phyloP scores from a whole-genome alignment of 1,139 yeast species.

The Suhomyces kunorum region DNA sequence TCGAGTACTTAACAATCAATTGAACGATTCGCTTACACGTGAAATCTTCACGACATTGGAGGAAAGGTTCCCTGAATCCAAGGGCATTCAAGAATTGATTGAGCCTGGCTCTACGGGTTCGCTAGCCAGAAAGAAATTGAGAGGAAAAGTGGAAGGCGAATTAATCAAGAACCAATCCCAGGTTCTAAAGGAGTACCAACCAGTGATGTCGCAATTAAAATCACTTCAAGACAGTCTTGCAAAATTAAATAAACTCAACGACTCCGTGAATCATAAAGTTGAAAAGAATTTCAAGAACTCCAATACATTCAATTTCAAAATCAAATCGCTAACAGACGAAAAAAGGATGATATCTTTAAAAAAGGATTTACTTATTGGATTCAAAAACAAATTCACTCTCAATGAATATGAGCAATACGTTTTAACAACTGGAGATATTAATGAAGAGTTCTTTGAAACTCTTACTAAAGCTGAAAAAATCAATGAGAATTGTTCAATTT shows the following conservation, averaged over 20 bases:
- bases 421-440: slow-evolving; percentile 44
- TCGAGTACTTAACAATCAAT: slow-evolving; percentile 50
- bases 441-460: slow-evolving; percentile 61
- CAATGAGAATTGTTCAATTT: slow-evolving; percentile 65
- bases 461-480: slow-evolving; percentile 64
- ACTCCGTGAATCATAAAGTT: slow-evolving; percentile 40
- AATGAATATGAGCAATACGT: slow-evolving; percentile 70
- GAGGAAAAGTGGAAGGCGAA: slow-evolving; percentile 73
- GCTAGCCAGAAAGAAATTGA: slow-evolving; percentile 41
- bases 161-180: slow-evolving; percentile 60
- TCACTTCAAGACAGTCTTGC: slow-evolving; percentile 42
- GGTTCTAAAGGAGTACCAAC: slow-evolving; percentile 62
- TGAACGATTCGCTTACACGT: slow-evolving; percentile 49
- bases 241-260: slow-evolving; percentile 38
- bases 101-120: slow-evolving; percentile 27
- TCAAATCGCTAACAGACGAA: slow-evolving; percentile 42
- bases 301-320: slow-evolving; percentile 32
- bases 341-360: slow-evolving; percentile 51
- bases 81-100: slow-evolving; percentile 16
- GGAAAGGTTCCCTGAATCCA: slow-evolving; percentile 26
- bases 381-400: slow-evolving; percentile 66
- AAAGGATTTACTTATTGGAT: slow-evolving; percentile 55
- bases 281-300: slow-evolving; percentile 26
- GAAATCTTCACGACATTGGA: slow-evolving; percentile 53
- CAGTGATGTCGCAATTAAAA: slow-evolving; percentile 51